Percentiles rank a stretch among this genome's conserved stretches.
These are phyloP conservation scores for Phylloporus rhodoxanthus DNA, from an alignment of 768 basidiomycete genomes.

Conservation along the genomic window DNA sequence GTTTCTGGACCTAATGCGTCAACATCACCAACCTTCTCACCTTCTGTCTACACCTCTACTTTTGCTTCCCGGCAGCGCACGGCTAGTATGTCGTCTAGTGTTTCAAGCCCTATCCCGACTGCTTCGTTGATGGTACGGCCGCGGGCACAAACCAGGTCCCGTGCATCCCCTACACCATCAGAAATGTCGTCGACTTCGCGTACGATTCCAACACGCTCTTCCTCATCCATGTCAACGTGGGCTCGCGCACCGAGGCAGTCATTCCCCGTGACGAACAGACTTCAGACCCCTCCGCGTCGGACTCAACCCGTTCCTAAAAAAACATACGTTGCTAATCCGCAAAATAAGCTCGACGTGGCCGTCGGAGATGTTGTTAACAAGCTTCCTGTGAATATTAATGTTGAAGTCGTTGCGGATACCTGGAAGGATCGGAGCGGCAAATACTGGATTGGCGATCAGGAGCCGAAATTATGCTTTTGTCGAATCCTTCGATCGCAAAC, in stretches of 20 bases:
- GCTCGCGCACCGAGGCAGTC: conserved; percentile 64
- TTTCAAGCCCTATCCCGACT: conserved; percentile 30
- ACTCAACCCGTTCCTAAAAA: conserved; percentile 41
- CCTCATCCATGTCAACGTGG: conserved; percentile 56
- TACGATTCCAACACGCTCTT: conserved; percentile 38
- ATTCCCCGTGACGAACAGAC: conserved; percentile 39
- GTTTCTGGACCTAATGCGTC: conserved; percentile 59
- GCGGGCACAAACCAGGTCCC: conserved; percentile 39
- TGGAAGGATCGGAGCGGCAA: conserved; percentile 94
- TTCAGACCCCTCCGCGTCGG: conserved; percentile 45
- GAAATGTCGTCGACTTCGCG: conserved; percentile 50
- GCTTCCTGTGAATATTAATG: conserved; percentile 76
- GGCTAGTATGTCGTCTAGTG: conserved; percentile 49
- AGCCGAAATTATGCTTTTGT: conserved; percentile 87
- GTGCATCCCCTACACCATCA: conserved; percentile 59
- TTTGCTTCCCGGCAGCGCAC: conserved; percentile 84
- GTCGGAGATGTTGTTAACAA: conserved; percentile 90
- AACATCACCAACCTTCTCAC: conserved; percentile 29
- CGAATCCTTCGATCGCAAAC: conserved; percentile 86
- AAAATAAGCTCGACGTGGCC: conserved; percentile 86
- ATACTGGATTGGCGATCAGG: conserved; percentile 93
- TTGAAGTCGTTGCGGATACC: conserved; percentile 73
- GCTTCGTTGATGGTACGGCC: conserved; percentile 32
- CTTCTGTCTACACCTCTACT: conserved; percentile 53
- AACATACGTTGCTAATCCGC: conserved; percentile 81